Evolutionary conservation across 345 rosid species (phyloP).

Genomic region (Populus ilicifolia): DNA sequence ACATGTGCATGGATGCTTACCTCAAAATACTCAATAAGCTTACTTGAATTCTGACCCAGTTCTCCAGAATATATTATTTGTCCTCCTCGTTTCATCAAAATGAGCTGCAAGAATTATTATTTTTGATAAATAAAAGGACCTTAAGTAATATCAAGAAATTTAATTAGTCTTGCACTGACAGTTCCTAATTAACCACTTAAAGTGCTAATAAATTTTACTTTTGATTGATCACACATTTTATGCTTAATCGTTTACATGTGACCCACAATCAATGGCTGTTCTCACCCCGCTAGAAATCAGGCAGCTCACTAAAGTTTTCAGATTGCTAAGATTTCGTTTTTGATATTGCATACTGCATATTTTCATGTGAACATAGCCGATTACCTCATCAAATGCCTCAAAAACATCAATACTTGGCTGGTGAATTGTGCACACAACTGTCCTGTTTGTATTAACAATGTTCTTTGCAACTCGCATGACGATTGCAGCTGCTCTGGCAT

Average conservation of each 20-base stretch:
- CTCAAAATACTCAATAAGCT: slow-evolving; percentile 55
- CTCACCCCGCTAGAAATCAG: too few species aligned
- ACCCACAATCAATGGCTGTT: too few species aligned
- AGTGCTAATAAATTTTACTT: too few species aligned
- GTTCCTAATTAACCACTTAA: too few species aligned
- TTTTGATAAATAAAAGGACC: not conserved
- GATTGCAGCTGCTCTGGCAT: slow-evolving; percentile 68
- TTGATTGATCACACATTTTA: too few species aligned
- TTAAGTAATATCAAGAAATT: too few species aligned
- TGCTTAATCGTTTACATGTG: too few species aligned
- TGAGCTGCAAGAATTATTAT: slow-evolving; percentile 33
- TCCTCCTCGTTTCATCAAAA: slow-evolving; percentile 63
- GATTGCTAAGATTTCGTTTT: too few species aligned
- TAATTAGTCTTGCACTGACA: not conserved
- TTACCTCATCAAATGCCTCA: slow-evolving; percentile 58
- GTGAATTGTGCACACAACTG: slow-evolving; percentile 57
- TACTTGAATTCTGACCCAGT: slow-evolving; percentile 47
- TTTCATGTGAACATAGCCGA: not conserved
- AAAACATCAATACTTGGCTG: slow-evolving; percentile 61
- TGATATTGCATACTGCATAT: too few species aligned
- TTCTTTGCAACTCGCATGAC: slow-evolving; percentile 59
- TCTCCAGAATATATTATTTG: slow-evolving; percentile 48
- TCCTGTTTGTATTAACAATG: slow-evolving; percentile 39
- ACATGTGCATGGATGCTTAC: slow-evolving; percentile 13
- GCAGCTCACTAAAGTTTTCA: too few species aligned